Evolutionary conservation across 2,329 filamentous ascomycete genomes (phyloP), one percentile per base, ranked within the genome.

Genomic region (Arthrobotrys pseudoclavata): DNA sequence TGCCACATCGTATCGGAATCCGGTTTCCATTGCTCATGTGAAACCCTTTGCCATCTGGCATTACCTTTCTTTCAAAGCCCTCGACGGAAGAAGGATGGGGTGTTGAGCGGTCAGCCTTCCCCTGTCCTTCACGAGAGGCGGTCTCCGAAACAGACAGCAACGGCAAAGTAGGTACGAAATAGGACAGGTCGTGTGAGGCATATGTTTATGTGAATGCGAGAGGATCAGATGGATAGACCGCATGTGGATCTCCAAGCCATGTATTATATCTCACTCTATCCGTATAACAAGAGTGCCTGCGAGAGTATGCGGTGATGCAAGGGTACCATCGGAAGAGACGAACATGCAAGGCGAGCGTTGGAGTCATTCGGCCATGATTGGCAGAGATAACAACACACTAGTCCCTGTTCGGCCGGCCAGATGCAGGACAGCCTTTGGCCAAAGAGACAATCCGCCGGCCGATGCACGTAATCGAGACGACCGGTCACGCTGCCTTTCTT

Each of bases 391-490:
- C 20, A 22, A 15, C 22, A 15, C 1, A 7, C 50, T 53, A 53
- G 18, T 1, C 45, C 45, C 2, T 2, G 2, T 15, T 40, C 37
- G 37, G 37, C 13, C 37, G 15, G 37, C 37, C 37, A 40, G 12
- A 40, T n/a, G 37, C 37, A 40, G 37, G 37, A 34, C 31, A 34
- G 4, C 29, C 3, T 7, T 29, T 4, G 4, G 29, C 29, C 29
- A 29, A 29, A 29, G 29, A 29, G 29, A 29, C 29, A 29, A 29
- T 29, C 29, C 4, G 4, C 29, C 29, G 29, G 31, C 31, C 24
- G 53, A 48, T 60, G 66, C 66, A 69, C 66, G 66, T 60, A 69
- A 69, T 69, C 29, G 6, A 12, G 42, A 7, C 42, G 6, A 12
- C 4, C 20, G 42, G 42, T 45, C 42, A 45, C 42, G 42, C 42